Conservation (phyloP, 2,329 filamentous ascomycete species). For the Penicillium verrucosum region DNA sequence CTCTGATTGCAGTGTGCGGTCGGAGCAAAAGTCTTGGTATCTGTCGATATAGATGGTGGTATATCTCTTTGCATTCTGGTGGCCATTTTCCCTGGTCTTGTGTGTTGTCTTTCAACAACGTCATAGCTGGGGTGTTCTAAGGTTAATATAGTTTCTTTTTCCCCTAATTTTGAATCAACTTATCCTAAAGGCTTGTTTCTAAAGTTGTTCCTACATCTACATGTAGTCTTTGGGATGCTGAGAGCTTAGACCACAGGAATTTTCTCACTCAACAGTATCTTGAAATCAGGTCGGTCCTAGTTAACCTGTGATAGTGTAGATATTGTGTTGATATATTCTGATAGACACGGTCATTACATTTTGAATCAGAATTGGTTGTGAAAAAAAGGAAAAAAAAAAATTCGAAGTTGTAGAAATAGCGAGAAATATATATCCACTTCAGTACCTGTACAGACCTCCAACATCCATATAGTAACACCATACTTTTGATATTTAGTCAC, state of each 20-base stretch:
- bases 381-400: background rate
- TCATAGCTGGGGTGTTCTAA: slow-evolving; percentile 10
- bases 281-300: background rate
- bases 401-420: too few species aligned
- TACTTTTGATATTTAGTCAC: background rate
- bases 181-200: background rate
- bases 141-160: background rate
- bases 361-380: background rate
- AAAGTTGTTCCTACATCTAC: background rate
- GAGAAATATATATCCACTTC: background rate
- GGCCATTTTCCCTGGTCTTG: slow-evolving; percentile 1
- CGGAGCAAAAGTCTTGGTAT: background rate
- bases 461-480: background rate
- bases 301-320: background rate
- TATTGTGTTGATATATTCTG: background rate
- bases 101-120: slow-evolving; percentile 11
- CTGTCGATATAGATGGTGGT: slow-evolving; percentile 4
- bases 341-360: background rate
- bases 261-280: background rate
- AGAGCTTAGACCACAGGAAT: background rate
- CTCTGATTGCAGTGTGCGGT: background rate
- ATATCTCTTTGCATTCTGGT: slow-evolving; percentile 6
- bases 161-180: background rate
- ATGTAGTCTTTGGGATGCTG: background rate
- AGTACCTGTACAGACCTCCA: too few species aligned